These are phyloP conservation scores for Apiospora sp. DNA, from an alignment of 2,329 filamentous ascomycete genomes.

Conservation along the genomic window DNA sequence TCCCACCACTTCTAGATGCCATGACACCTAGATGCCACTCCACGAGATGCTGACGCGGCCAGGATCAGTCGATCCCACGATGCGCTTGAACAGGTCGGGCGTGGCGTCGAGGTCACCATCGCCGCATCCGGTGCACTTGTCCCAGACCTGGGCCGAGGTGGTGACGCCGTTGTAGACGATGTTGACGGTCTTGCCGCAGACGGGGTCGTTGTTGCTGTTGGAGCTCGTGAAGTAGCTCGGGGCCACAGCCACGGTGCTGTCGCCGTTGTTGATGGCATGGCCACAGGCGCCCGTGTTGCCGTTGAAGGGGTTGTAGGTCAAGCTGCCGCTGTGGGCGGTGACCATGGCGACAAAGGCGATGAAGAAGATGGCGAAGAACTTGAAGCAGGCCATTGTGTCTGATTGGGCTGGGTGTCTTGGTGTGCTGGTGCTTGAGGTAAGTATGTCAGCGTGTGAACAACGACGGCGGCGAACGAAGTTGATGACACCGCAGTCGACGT, in stretches of 20 bases:
- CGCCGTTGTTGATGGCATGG: constrained; percentile 16
- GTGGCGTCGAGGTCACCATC: constrained; percentile 41
- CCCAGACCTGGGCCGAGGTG: constrained; percentile 37
- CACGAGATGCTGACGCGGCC: not conserved
- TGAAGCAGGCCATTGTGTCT: not conserved
- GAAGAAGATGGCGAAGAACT: not conserved
- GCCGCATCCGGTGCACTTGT: constrained; percentile 41
- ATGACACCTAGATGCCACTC: not conserved
- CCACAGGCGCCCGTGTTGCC: not conserved
- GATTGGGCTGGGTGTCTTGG: not conserved
- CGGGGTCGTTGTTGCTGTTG: constrained; percentile 31
- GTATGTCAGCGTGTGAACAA: not conserved
- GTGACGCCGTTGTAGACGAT: constrained; percentile 33
- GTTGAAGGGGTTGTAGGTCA: not conserved
- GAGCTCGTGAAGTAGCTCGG: constrained; percentile 5
- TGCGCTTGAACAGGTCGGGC: constrained; percentile 37
- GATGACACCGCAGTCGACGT: not conserved
- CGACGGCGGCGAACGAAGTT: too few relatives aligned
- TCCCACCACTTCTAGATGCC: not conserved
- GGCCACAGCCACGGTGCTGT: constrained; percentile 25
- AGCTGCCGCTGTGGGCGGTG: not conserved
- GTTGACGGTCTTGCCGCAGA: constrained; percentile 27
- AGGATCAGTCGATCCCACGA: constrained; percentile 28
- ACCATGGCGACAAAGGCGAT: not conserved
- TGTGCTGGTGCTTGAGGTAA: not conserved